These are phyloP conservation scores for Brassica rapa DNA, from an alignment of 345 rosid species.

Conservation along the genomic window DNA sequence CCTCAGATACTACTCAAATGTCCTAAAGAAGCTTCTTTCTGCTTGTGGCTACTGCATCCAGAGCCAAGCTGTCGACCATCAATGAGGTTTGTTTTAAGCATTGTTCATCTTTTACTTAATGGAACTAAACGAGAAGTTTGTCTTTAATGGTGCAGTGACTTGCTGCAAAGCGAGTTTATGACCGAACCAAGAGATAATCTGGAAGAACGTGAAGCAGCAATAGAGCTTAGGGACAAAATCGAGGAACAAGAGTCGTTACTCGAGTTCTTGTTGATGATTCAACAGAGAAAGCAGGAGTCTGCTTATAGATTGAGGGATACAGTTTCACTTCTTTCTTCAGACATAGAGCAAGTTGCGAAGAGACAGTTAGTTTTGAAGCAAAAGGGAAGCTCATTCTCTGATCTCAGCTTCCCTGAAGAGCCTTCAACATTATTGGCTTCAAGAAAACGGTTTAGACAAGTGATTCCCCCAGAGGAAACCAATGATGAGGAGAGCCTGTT, in stretches of 20 bases:
- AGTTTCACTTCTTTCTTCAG: slow-evolving; percentile 69
- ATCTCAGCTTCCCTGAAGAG: slow-evolving; percentile 45
- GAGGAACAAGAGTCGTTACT: slow-evolving; percentile 85
- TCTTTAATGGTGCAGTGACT: slow-evolving; percentile 53
- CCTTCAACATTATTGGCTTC: slow-evolving; percentile 56
- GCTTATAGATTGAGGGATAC: slow-evolving; percentile 69
- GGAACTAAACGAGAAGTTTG: neutral
- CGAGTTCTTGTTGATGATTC: slow-evolving; percentile 77
- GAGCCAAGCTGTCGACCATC: slow-evolving; percentile 83
- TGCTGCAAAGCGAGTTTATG: slow-evolving; percentile 80
- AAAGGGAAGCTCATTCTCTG: slow-evolving; percentile 48
- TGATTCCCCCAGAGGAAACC: slow-evolving; percentile 35
- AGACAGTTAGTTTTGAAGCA: slow-evolving; percentile 60
- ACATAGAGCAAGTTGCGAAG: slow-evolving; percentile 75
- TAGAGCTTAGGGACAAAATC: slow-evolving; percentile 69
- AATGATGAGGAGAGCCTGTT: slow-evolving; percentile 56
- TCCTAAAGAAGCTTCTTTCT: slow-evolving; percentile 93
- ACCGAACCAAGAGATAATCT: slow-evolving; percentile 70
- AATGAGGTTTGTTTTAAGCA: slow-evolving; percentile 53
- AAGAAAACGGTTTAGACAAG: slow-evolving; percentile 69
- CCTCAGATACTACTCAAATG: slow-evolving; percentile 80
- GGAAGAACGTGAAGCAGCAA: slow-evolving; percentile 88
- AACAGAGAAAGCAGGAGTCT: slow-evolving; percentile 76
- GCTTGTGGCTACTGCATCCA: slow-evolving; percentile 92
- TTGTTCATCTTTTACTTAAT: slow-evolving; percentile 3